phyloP scores from a whole-genome alignment of 2,329 filamentous ascomycete genomes.

The Paraphaeosphaeria sporulosa region DNA sequence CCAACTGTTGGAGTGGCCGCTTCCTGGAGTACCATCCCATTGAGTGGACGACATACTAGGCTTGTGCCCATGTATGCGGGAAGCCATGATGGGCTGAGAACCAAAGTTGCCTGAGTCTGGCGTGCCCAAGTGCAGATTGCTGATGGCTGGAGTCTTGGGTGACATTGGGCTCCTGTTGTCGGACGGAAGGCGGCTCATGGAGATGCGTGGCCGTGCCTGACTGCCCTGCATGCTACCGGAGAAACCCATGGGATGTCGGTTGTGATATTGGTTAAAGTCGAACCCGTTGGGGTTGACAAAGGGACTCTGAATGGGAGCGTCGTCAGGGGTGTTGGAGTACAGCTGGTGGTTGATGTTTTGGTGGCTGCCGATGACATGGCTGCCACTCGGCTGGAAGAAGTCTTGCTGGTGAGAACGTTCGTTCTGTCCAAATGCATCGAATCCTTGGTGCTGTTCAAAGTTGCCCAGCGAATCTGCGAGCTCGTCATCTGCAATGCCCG shows the following conservation, averaged over 20 bases:
- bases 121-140: slow-evolving; percentile 73
- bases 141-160: slow-evolving; percentile 81
- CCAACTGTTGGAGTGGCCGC: slow-evolving; percentile 73
- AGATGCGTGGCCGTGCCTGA: slow-evolving; percentile 46
- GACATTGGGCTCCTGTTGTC: slow-evolving; percentile 82
- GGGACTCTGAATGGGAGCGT: slow-evolving; percentile 89
- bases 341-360: slow-evolving; percentile 74
- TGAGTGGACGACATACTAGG: slow-evolving; percentile 87
- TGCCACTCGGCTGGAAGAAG: slow-evolving; percentile 44
- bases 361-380: slow-evolving; percentile 66
- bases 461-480: slow-evolving; percentile 74
- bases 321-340: slow-evolving; percentile 91
- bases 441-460: slow-evolving; percentile 54
- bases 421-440: slow-evolving; percentile 65
- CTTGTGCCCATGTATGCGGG: slow-evolving; percentile 71
- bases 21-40: slow-evolving; percentile 88
- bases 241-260: slow-evolving; percentile 63
- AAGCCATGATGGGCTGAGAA: slow-evolving; percentile 78
- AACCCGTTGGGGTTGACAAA: slow-evolving; percentile 75
- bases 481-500: slow-evolving; percentile 87
- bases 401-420: slow-evolving; percentile 64
- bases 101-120: slow-evolving; percentile 77
- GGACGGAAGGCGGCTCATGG: slow-evolving; percentile 68
- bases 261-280: slow-evolving; percentile 76
- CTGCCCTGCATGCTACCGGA: slow-evolving; percentile 42